Evolutionary conservation across 2,329 filamentous ascomycete species (phyloP), one percentile per base, ranked within the genome.

Genomic region (Helicocarpus griseus): DNA sequence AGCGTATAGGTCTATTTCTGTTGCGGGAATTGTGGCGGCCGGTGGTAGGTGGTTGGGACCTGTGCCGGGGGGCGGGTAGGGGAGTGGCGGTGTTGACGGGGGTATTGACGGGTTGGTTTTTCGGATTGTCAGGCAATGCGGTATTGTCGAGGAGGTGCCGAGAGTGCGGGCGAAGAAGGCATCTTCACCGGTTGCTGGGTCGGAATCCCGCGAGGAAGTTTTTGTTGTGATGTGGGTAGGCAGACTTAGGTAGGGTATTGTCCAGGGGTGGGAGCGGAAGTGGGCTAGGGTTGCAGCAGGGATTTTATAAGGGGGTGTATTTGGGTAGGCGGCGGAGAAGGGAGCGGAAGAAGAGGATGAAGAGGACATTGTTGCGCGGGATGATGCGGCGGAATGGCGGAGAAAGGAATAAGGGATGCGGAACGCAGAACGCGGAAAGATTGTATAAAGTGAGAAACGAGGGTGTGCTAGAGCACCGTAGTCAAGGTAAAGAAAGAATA

Each of bases 131-230:
- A 71, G 58, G 28, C 66, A 57, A 49, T 70, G 65, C 2, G 71
- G 71, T 48, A 73, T 71, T 22, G 71, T 72, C 13, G 57, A 55
- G 0, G 62, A 45, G 6, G 70, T 70, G 33, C 58, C 65, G 31
- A 73, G 57, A 1, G 70, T 73, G 28, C 60, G 56, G 7, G 66
- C 61, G 51, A 73, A 69, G 61, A 66, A 73, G 49, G 65, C 65
- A 51, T 74, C 70, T 63, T 74, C 72, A 43, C 70, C 69, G 8
- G 64, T 64, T 31, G 60, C 54, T 7, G 64, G 61, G 54, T 74
- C 73, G 55, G 62, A 57, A 9, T 60, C 60, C 9, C 72, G 67
- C 2, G 70, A 69, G 54, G 65, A 67, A 43, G 69, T 72, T 40
- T 61, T 59, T 49, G 72, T 66, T 28, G 66, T 57, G 43, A 58